A percentile compares a stretch with the other conserved stretches of the same genome.
Conservation (phyloP, 106 monocot genomes). For the Phalaenopsis aphrodite region DNA sequence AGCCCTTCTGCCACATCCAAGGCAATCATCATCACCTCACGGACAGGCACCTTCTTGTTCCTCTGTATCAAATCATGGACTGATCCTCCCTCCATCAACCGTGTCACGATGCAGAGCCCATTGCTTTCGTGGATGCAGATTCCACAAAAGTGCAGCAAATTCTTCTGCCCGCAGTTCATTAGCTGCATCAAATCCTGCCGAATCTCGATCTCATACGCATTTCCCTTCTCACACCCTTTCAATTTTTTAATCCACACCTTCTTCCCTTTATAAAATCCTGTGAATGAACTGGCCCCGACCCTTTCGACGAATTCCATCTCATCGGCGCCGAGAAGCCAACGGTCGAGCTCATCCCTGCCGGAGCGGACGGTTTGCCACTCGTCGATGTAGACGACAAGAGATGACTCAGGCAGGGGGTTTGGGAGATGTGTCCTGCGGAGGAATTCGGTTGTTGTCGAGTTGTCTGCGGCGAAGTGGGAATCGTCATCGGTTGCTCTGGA, state of each 20-base stretch:
- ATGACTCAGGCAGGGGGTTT: slow-evolving; percentile 42
- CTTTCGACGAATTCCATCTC: slow-evolving; percentile 54
- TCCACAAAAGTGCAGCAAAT: slow-evolving; percentile 63
- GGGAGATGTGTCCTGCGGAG: slow-evolving; percentile 31
- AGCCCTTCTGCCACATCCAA: slow-evolving; percentile 74
- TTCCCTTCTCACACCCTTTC: slow-evolving; percentile 66
- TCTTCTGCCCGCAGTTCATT: slow-evolving; percentile 84
- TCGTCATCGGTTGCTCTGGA: slow-evolving; percentile 24
- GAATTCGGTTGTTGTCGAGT: neutral
- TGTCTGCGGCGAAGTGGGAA: neutral
- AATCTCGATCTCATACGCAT: slow-evolving; percentile 68
- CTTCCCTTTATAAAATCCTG: slow-evolving; percentile 45
- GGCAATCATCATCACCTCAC: slow-evolving; percentile 59
- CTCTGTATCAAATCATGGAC: slow-evolving; percentile 56
- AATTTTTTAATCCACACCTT: slow-evolving; percentile 69
- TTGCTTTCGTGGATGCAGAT: slow-evolving; percentile 55
- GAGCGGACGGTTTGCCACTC: slow-evolving; percentile 75
- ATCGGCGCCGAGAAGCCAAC: slow-evolving; percentile 52
- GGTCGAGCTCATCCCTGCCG: slow-evolving; percentile 46
- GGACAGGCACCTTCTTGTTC: slow-evolving; percentile 33
- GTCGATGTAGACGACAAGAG: slow-evolving; percentile 47
- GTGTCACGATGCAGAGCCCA: slow-evolving; percentile 74
- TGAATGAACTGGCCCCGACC: slow-evolving; percentile 48
- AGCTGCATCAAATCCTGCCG: slow-evolving; percentile 68
- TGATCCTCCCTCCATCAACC: slow-evolving; percentile 80